Base-by-base conservation (phyloP, 345 rosid genomes). In the Gossypium stocksii region DNA sequence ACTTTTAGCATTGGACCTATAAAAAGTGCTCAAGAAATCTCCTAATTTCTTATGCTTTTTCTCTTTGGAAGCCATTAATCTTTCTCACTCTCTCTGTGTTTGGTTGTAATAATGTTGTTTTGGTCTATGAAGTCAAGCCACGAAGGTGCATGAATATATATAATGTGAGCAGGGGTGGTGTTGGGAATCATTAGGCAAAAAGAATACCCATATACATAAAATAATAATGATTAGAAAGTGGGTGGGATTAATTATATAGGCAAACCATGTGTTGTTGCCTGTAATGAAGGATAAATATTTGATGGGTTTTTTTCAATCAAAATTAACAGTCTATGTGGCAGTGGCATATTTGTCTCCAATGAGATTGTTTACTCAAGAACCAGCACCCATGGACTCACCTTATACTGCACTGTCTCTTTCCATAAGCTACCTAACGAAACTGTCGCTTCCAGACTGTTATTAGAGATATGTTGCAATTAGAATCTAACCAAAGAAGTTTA, bases 1-100 rank as follows among this genome's bases (percentile, higher is more conserved):
- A 68, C 65, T 75, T 51, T 76, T 77, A 25, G 44, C 43, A 34
- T 66, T 45, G 61, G 74, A 79, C 76, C 74, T 87, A 86, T 80
- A 83, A 4, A 66, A 44, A 44, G 3, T 48, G 72, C 43, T 25
- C 3, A 68, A 48, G 43, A 68, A 68, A 68, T 41, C 41, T 22
- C 41, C 34, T 66, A 66, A 11, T 22, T 68, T 68, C 57, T 8
- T 68, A 13, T 48, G 57, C 72, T 68, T 68, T 7, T 68, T 68
- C 72, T 68, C 72, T 25, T 48, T 68, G 15, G 72, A 46, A 48
- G 72, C 72, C 72, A 68, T 68, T 16, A 22, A 46, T 45, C 4
- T 66, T 12, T 66, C 29, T 20, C 19, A 16, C 2, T 12, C 54
- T 67, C 56, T 23, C 38, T 48, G 57, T 5, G n/a, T 11, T 7